These are phyloP conservation scores for Pythium scleroteichum DNA, from an alignment of 352 stramenopile species.

Conservation along the genomic window DNA sequence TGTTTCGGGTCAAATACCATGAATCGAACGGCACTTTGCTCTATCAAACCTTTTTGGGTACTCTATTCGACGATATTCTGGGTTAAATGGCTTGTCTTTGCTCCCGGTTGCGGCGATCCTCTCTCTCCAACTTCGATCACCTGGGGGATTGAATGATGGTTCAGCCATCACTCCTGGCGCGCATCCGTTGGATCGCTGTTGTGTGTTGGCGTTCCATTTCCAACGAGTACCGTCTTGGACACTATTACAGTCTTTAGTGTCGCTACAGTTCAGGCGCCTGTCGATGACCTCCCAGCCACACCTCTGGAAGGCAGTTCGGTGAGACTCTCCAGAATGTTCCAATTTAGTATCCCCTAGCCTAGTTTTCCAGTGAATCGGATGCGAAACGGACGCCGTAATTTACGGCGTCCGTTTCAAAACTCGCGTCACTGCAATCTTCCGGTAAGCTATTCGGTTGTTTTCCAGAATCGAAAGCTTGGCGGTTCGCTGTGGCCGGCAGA, in stretches of 20 bases:
- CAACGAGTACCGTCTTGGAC: too few relatives aligned
- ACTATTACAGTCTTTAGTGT: too few relatives aligned
- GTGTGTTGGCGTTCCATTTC: not conserved
- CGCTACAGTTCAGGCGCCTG: too few relatives aligned
- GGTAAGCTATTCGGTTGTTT: conserved; percentile 5
- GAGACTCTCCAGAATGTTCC: not conserved
- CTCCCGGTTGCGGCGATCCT: not conserved
- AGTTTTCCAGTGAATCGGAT: not conserved
- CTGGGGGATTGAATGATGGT: not conserved
- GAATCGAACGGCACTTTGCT: not conserved
- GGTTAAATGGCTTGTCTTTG: not conserved
- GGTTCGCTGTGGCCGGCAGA: not conserved
- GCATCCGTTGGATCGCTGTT: not conserved
- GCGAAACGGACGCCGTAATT: conserved; percentile 10
- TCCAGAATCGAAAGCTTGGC: conserved; percentile 14
- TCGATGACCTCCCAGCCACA: too few relatives aligned
- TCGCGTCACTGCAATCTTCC: not conserved
- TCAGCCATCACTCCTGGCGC: not conserved
- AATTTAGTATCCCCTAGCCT: not conserved
- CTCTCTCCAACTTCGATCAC: not conserved
- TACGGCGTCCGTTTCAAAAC: conserved; percentile 3
- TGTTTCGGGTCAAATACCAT: too few relatives aligned
- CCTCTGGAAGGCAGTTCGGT: too few relatives aligned
- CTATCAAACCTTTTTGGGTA: not conserved
- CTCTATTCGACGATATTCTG: not conserved